These are phyloP conservation scores for Naganishia vishniacii DNA, from an alignment of 768 basidiomycete genomes.

Conservation along the genomic window DNA sequence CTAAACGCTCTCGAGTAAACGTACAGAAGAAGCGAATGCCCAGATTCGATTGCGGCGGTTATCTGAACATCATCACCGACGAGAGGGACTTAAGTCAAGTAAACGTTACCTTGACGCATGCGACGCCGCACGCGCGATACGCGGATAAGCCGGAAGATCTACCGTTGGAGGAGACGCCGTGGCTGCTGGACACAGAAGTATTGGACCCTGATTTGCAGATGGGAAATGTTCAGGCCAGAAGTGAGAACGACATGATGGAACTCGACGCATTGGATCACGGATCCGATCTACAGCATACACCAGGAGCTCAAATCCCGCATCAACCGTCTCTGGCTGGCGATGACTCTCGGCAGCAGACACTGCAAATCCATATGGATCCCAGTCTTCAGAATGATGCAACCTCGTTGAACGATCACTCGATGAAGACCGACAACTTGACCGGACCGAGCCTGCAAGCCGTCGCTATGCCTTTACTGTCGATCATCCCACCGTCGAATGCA, in stretches of 20 bases:
- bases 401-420: too few species aligned
- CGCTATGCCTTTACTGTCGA: too few species aligned
- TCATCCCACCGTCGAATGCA: too few species aligned
- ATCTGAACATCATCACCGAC: slow-evolving; percentile 13
- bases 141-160: slow-evolving; percentile 1
- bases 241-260: not conserved
- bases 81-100: slow-evolving; percentile 1
- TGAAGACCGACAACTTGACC: too few species aligned
- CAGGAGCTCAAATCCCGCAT: not conserved
- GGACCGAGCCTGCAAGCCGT: too few species aligned
- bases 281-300: not conserved
- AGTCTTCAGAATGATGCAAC: not conserved
- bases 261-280: not conserved
- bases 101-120: slow-evolving; percentile 3
- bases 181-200: not conserved
- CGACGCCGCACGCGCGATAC: not conserved
- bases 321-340: too few species aligned
- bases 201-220: not conserved
- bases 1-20: slow-evolving; percentile 5
- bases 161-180: not conserved
- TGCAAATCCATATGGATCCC: not conserved
- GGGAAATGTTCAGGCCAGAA: not conserved
- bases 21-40: slow-evolving; percentile 15
- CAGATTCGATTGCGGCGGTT: slow-evolving; percentile 6
- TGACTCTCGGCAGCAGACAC: too few species aligned